Conservation (phyloP, 805 yeast genomes). For the Gaillardinia entomophila region DNA sequence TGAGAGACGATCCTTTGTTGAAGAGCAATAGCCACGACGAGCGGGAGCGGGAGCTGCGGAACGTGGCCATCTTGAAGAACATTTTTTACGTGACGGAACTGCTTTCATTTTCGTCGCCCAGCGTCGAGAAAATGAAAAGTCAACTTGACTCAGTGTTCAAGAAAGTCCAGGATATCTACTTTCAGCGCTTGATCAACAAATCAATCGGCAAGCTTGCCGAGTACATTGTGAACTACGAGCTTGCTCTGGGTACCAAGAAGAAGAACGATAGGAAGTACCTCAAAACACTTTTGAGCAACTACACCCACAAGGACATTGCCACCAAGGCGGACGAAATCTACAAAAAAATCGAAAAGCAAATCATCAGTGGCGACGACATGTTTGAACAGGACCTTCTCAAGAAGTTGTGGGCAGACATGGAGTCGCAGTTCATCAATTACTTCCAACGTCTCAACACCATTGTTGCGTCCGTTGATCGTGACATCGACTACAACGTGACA, state of each 20-base stretch:
- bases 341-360: constrained; percentile 52
- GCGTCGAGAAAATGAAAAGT: constrained; percentile 16
- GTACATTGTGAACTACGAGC: constrained; percentile 59
- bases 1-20: constrained; percentile 38
- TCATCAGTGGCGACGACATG: constrained; percentile 32
- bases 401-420: constrained; percentile 66
- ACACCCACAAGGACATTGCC: constrained; percentile 54
- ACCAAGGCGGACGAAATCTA: constrained; percentile 50
- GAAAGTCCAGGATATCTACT: constrained; percentile 24
- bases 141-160: constrained; percentile 22
- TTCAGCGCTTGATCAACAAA: constrained; percentile 30
- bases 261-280: constrained; percentile 59
- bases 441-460: constrained; percentile 51
- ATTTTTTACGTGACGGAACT: constrained; percentile 30
- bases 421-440: constrained; percentile 53
- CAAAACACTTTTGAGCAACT: constrained; percentile 49
- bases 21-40: constrained; percentile 40
- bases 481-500: constrained; percentile 45
- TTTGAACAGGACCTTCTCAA: constrained; percentile 52
- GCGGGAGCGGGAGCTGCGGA: constrained; percentile 35
- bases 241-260: constrained; percentile 49
- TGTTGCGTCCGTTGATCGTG: constrained; percentile 47
- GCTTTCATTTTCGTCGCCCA: constrained; percentile 18
- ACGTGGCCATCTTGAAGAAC: constrained; percentile 36
- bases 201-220: constrained; percentile 63